Percentiles rank a stretch among this genome's conserved stretches.
These are phyloP conservation scores for Aspergillus sp. DNA, from an alignment of 2,329 filamentous ascomycete species.

Conservation along the genomic window DNA sequence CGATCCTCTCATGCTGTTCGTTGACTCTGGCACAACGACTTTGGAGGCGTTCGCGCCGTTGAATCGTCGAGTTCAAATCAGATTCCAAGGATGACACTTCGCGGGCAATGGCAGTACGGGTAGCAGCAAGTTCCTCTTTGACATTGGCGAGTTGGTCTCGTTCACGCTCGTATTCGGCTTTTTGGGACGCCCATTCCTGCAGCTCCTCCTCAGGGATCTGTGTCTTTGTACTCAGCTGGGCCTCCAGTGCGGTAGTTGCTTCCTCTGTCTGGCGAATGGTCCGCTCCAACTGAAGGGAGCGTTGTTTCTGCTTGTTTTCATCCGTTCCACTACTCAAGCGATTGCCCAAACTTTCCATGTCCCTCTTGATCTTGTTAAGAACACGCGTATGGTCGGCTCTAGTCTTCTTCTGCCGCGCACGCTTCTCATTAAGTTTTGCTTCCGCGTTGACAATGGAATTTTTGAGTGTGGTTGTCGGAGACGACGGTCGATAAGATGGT, in stretches of 20 bases:
- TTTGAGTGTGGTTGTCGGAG: slow-evolving; percentile 57
- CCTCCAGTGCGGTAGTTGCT: slow-evolving; percentile 48
- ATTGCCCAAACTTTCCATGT: slow-evolving; percentile 52
- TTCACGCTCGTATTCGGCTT: slow-evolving; percentile 49
- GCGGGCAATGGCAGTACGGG: slow-evolving; percentile 47
- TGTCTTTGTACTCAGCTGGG: slow-evolving; percentile 49
- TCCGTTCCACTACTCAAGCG: slow-evolving; percentile 54
- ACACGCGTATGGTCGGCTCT: slow-evolving; percentile 57
- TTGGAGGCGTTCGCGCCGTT: slow-evolving; percentile 55
- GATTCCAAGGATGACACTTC: slow-evolving; percentile 46
- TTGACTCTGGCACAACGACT: slow-evolving; percentile 52
- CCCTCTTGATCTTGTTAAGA: slow-evolving; percentile 53
- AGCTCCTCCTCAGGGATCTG: slow-evolving; percentile 53
- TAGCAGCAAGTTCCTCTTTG: slow-evolving; percentile 45
- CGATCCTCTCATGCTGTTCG: slow-evolving; percentile 56
- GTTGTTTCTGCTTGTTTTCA: slow-evolving; percentile 57
- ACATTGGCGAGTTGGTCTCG: slow-evolving; percentile 45
- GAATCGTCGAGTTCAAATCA: slow-evolving; percentile 46
- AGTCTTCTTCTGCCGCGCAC: slow-evolving; percentile 52
- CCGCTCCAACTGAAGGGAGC: slow-evolving; percentile 55
- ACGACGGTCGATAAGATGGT: slow-evolving; percentile 55
- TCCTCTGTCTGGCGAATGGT: slow-evolving; percentile 59
- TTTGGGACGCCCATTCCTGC: slow-evolving; percentile 47
- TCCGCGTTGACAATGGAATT: slow-evolving; percentile 59
- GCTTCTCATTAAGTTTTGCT: slow-evolving; percentile 53